These are phyloP conservation scores for Boletus huronensis DNA, from an alignment of 768 basidiomycete species.

Conservation along the genomic window DNA sequence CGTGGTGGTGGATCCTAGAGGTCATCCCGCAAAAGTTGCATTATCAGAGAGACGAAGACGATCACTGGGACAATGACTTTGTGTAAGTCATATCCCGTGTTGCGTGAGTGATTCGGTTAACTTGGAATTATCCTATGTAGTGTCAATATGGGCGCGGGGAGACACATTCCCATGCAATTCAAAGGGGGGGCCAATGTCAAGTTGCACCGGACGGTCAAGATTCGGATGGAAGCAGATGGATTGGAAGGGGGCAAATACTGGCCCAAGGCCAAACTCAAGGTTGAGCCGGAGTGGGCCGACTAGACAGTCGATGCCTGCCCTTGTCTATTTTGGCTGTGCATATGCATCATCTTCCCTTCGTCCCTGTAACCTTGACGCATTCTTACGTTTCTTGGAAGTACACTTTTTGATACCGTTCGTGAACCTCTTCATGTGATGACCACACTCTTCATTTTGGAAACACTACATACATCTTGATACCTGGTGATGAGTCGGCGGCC, in stretches of 20 bases:
- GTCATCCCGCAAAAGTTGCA: constrained; percentile 37
- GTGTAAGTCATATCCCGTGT: constrained; percentile 13
- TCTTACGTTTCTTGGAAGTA: neutral
- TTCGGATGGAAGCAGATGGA: constrained; percentile 49
- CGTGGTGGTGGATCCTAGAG: constrained; percentile 68
- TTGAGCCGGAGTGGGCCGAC: constrained; percentile 40
- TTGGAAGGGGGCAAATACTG: constrained; percentile 33
- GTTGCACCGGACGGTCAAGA: constrained; percentile 45
- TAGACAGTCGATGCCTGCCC: constrained; percentile 14
- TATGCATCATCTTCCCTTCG: neutral
- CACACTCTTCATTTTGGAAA: neutral
- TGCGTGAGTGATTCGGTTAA: neutral
- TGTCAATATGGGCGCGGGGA: constrained; percentile 40
- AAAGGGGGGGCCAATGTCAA: constrained; percentile 39
- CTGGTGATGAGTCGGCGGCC: neutral
- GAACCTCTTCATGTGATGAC: neutral
- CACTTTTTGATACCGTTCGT: neutral
- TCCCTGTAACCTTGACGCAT: neutral
- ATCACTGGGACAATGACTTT: constrained; percentile 9
- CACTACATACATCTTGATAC: neutral
- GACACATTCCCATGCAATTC: constrained; percentile 40
- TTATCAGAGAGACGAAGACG: constrained; percentile 26
- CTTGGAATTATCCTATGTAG: neutral
- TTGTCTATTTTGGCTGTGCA: neutral
- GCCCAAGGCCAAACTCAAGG: constrained; percentile 38